Evolutionary conservation across 768 basidiomycete species (phyloP), one percentile per base, ranked within the genome.

Genomic region (Suillus variegatus): DNA sequence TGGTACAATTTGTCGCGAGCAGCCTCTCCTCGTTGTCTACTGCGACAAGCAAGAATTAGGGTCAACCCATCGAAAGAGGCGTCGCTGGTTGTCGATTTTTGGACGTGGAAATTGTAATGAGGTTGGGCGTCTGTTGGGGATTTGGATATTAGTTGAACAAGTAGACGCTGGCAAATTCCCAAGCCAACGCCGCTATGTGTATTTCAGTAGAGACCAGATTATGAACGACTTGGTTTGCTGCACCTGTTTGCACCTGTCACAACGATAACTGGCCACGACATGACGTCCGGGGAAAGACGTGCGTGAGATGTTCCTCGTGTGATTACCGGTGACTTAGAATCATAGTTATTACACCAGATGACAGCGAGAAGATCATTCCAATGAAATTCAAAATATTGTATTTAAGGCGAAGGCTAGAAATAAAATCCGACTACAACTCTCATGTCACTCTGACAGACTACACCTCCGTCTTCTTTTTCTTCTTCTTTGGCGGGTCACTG

Each of bases 21-120:
- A 16, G 71, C 81, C 66, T 88, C 84, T 2, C 89, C 94, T 5
- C 88, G 84, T 66, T 84, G 81, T 46, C 76, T 79, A 67, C 81
- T 92, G 62, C 94, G 83, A 73, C 94, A 95, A 0, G 93, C 94
- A 83, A 95, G 82, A 67, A 95, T 86, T 32, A 95, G 78, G 0
- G 90, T 93, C 56, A 93, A 70, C 7, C 88, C 88, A 20, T 82
- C 79, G 69, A 81, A 86, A 9, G 76, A 75, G 14, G 70, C 63
- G 47, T 66, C 63, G 35, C 69, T 67, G 73, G 66, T 64, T 64
- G 64, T 63, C 61, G 32, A 65, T 65, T 55, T 69, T 65, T 41
- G 60, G 51, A 62, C 64, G 55, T 72, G 69, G 62, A 22, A 67
- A 40, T 13, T 52, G 56, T 58, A 76, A 66, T 82, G 80, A 2